Evolutionary conservation across 23 red algal species (phyloP).

Genomic region (Gracilaria domingensis): DNA sequence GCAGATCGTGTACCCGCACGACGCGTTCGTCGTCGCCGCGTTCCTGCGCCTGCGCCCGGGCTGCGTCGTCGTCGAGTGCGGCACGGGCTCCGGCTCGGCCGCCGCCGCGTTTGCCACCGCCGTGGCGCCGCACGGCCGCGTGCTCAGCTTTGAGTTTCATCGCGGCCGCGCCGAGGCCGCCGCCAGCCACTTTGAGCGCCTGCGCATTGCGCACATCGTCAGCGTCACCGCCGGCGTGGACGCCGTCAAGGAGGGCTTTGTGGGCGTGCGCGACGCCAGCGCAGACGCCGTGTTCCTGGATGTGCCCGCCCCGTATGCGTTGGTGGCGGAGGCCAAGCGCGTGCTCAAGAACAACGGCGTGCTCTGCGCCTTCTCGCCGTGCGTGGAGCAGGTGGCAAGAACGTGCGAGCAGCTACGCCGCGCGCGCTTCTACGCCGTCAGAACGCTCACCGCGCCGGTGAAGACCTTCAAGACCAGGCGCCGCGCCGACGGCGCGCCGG

Average conservation of each 20-base stretch:
- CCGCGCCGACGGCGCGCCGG: constrained; percentile 43
- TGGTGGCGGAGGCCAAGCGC: constrained; percentile 46
- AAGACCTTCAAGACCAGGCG: constrained; percentile 44
- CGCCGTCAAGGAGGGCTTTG: constrained; percentile 60
- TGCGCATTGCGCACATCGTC: constrained; percentile 39
- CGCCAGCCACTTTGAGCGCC: constrained; percentile 20
- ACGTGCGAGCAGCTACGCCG: constrained; percentile 20
- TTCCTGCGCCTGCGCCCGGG: constrained; percentile 82
- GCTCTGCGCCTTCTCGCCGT: constrained; percentile 84
- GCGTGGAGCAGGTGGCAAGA: constrained; percentile 91
- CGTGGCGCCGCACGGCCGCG: constrained; percentile 79
- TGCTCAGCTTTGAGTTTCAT: constrained; percentile 89
- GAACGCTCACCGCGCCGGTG: constrained; percentile 65
- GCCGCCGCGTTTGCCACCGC: constrained; percentile 75
- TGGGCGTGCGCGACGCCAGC: constrained; percentile 27
- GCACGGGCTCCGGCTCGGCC: constrained; percentile 87
- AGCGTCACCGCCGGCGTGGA: constrained; percentile 53
- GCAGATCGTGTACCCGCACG: constrained; percentile 96
- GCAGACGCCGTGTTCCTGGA: constrained; percentile 95
- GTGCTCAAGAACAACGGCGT: constrained; percentile 70
- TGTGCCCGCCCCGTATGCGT: constrained; percentile 78
- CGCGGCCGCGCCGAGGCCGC: constrained; percentile 62
- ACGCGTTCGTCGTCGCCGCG: constrained; percentile 72
- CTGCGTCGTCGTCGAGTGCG: constrained; percentile 78
- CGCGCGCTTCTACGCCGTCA: constrained; percentile 38